Conservation (phyloP, 306 rosid species). For the Malus orientalis region DNA sequence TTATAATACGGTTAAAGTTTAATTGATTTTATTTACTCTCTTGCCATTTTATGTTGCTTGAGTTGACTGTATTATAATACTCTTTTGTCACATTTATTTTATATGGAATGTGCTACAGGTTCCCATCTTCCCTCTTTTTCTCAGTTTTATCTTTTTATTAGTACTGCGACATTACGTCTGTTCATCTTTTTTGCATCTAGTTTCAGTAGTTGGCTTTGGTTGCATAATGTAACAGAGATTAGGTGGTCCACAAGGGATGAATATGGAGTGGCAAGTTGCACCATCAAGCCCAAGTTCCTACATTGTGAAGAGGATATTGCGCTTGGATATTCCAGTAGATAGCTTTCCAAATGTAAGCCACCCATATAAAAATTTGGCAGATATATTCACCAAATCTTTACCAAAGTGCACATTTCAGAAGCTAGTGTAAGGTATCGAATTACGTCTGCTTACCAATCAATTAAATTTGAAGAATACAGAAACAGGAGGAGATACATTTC, state of each 20-base stretch:
- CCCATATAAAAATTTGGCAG: not conserved
- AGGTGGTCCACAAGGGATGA: conserved; percentile 72
- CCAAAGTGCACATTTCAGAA: not conserved
- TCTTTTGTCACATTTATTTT: not conserved
- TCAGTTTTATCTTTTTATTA: not conserved
- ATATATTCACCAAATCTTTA: not conserved
- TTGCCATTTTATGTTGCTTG: not conserved
- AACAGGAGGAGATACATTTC: no score
- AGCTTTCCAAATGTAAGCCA: conserved; percentile 73
- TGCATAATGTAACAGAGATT: conserved; percentile 48
- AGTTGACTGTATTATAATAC: not conserved
- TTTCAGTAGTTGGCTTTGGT: not conserved
- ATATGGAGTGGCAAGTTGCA: conserved; percentile 97
- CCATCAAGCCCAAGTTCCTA: conserved; percentile 90
- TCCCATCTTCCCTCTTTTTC: not conserved
- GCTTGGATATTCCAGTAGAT: conserved; percentile 91
- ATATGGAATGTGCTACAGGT: not conserved
- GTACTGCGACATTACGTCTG: not conserved
- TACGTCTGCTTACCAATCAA: no score
- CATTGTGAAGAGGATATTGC: conserved; percentile 82
- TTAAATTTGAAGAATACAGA: no score
- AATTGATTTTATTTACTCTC: not conserved
- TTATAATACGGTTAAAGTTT: not conserved
- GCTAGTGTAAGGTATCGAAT: no score
- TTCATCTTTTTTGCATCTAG: not conserved